Conservation (phyloP, 1,284 basidiomycete species). For the Irpex sp. region DNA sequence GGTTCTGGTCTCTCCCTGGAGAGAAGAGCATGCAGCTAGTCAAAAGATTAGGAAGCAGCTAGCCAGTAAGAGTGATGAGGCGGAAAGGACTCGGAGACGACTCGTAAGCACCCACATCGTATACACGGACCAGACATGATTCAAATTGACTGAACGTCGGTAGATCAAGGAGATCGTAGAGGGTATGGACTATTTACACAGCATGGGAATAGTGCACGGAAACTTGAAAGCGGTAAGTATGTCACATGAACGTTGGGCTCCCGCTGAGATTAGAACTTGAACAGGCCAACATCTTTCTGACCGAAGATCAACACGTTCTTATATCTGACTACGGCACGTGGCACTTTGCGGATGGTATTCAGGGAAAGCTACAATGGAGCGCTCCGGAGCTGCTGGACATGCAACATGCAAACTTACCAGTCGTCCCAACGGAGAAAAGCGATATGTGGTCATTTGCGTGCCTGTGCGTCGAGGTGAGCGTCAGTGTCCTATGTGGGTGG, state of each 20-base stretch:
- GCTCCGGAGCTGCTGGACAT: constrained; percentile 24
- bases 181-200: constrained; percentile 23
- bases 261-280: no score
- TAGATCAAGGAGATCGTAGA: constrained; percentile 15
- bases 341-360: constrained; percentile 12
- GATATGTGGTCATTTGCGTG: background rate
- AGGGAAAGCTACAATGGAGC: constrained; percentile 23
- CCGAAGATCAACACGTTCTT: constrained; percentile 4
- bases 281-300: constrained; percentile 18
- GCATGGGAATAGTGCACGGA: constrained; percentile 20
- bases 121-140: background rate
- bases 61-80: no score
- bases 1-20: background rate
- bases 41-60: no score
- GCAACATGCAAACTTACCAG: background rate
- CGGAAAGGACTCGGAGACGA: background rate
- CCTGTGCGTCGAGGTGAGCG: background rate
- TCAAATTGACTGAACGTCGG: background rate
- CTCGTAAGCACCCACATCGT: background rate
- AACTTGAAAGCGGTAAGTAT: constrained; percentile 21
- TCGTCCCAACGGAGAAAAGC: background rate
- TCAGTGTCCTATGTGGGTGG: background rate
- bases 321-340: constrained; percentile 24
- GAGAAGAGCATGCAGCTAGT: no score
- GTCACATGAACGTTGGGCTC: no score